These are phyloP conservation scores for Arthrobotrys sinensis DNA, from an alignment of 2,329 filamentous ascomycete species.

Conservation along the genomic window DNA sequence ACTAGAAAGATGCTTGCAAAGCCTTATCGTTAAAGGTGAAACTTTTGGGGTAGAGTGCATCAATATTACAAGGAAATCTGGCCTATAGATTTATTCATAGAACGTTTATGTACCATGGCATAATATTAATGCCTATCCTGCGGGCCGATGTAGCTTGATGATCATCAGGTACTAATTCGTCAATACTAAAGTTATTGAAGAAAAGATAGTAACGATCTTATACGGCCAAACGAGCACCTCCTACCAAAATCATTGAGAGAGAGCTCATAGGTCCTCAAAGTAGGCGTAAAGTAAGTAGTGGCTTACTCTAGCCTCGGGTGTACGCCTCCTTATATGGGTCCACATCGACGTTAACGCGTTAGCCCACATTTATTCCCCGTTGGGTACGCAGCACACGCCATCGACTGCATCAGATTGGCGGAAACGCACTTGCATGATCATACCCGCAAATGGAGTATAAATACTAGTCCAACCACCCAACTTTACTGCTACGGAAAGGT, in stretches of 20 bases:
- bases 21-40: too few relatives aligned
- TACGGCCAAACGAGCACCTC: not conserved
- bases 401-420: not conserved
- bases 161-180: too few relatives aligned
- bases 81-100: too few relatives aligned
- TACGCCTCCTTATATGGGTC: conserved; percentile 8
- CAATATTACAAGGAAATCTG: too few relatives aligned
- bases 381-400: conserved; percentile 1
- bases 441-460: conserved; percentile 13
- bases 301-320: conserved; percentile 20
- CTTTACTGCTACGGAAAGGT: not conserved
- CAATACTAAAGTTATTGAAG: too few relatives aligned
- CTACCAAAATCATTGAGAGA: not conserved
- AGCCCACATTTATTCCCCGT: conserved; percentile 24
- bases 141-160: not conserved
- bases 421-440: conserved; percentile 15
- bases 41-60: too few relatives aligned
- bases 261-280: conserved; percentile 6
- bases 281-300: not conserved
- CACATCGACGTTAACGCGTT: not conserved
- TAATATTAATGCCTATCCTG: not conserved
- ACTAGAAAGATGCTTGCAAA: too few relatives aligned
- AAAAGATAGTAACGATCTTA: not conserved
- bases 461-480: conserved; percentile 12
- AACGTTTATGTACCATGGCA: not conserved